phyloP scores from a whole-genome alignment of 2,329 filamentous ascomycete species.

The Blastomyces parvus region DNA sequence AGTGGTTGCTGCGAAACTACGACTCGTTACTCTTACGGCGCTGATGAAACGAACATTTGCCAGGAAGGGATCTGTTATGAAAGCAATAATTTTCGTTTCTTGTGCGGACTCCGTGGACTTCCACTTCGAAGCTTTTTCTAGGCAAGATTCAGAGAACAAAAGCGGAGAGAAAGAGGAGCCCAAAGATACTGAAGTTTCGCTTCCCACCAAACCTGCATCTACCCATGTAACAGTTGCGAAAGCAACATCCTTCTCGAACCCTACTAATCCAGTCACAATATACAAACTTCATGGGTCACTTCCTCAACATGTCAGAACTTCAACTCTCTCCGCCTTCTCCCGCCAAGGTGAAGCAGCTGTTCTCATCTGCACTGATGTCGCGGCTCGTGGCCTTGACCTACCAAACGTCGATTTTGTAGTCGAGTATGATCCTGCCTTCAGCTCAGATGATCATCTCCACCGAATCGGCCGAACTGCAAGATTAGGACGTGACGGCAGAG shows the following conservation, averaged over 20 bases:
- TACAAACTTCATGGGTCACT: slow-evolving; percentile 89
- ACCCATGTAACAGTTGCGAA: slow-evolving; percentile 42
- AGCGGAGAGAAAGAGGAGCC: slow-evolving; percentile 20
- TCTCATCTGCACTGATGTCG: slow-evolving; percentile 88
- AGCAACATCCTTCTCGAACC: slow-evolving; percentile 62
- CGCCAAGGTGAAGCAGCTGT: slow-evolving; percentile 65
- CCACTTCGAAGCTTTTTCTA: slow-evolving; percentile 73
- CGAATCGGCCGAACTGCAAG: slow-evolving; percentile 90
- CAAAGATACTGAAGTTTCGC: slow-evolving; percentile 10
- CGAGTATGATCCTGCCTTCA: slow-evolving; percentile 94
- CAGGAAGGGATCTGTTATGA: slow-evolving; percentile 84
- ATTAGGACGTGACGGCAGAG: slow-evolving; percentile 78
- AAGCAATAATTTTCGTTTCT: slow-evolving; percentile 91
- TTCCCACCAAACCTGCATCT: slow-evolving; percentile 6
- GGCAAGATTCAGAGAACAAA: slow-evolving; percentile 21
- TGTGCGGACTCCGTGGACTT: slow-evolving; percentile 97
- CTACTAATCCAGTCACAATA: slow-evolving; percentile 66
- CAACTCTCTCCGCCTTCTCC: slow-evolving; percentile 73
- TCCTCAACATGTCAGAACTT: slow-evolving; percentile 74
- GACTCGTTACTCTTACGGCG: slow-evolving; percentile 77
- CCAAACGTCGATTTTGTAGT: slow-evolving; percentile 91
- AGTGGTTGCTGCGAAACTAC: slow-evolving; percentile 77
- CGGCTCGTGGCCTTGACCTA: slow-evolving; percentile 88
- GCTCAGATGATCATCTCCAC: slow-evolving; percentile 85
- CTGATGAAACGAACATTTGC: slow-evolving; percentile 81